Percentiles rank a stretch among this genome's conserved stretches.
phyloP scores from a whole-genome alignment of 1,139 yeast genomes.

The Saccharomyces uvarum region DNA sequence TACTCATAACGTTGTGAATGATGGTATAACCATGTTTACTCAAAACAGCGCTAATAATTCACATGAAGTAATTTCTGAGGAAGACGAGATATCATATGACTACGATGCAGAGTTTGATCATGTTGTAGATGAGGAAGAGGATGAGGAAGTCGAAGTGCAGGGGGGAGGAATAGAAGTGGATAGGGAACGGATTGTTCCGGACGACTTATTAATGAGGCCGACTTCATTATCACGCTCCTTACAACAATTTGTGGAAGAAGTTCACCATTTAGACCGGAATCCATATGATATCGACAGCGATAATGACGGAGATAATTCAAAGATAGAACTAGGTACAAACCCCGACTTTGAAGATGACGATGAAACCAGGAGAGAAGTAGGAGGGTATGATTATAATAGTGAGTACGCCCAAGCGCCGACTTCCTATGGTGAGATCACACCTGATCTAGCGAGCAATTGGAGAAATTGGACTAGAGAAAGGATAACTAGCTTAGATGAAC shows the following conservation, averaged over 20 bases:
- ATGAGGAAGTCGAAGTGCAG: slow-evolving; percentile 6
- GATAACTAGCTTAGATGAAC: background rate
- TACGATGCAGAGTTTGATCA: slow-evolving; percentile 19
- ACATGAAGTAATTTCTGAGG: slow-evolving; percentile 9
- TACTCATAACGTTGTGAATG: slow-evolving; percentile 3
- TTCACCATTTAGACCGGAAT: slow-evolving; percentile 14
- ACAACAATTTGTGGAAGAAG: slow-evolving; percentile 22
- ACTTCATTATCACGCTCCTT: slow-evolving; percentile 7
- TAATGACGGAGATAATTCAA: slow-evolving; percentile 7
- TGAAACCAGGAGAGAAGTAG: slow-evolving; percentile 6
- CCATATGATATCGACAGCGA: slow-evolving; percentile 16
- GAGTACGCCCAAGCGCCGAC: slow-evolving; percentile 3
- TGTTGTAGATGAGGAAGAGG: slow-evolving; percentile 17
- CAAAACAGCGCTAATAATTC: background rate
- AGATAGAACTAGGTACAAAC: background rate
- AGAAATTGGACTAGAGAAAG: background rate
- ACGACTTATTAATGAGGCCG: background rate
- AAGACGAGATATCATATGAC: slow-evolving; percentile 17
- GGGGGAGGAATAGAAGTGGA: background rate
- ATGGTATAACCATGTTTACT: background rate
- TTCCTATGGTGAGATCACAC: background rate
- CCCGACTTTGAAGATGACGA: background rate
- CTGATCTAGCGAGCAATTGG: background rate
- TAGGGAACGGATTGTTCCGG: background rate
- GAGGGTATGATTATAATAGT: slow-evolving; percentile 6